A percentile compares a stretch with the other conserved stretches of the same genome.
Evolutionary conservation across 2,329 filamentous ascomycete genomes (phyloP).

Genomic region (Colletotrichum theobromicola): DNA sequence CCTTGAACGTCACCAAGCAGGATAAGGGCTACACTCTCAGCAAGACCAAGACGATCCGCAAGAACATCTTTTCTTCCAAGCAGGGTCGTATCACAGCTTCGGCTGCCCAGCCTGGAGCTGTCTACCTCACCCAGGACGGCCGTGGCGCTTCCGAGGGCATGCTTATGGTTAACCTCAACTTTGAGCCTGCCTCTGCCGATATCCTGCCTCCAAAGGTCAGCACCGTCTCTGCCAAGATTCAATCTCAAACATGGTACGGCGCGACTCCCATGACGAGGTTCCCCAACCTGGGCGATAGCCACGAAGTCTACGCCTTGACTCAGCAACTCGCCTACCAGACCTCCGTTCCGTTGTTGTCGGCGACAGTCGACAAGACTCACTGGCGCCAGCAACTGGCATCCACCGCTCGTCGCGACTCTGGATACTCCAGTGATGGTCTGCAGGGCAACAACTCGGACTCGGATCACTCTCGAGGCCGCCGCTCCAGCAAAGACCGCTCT

Average conservation of each 20-base stretch:
- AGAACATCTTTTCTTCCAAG: slow-evolving; percentile 57
- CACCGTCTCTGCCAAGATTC: slow-evolving; percentile 54
- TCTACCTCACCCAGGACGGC: slow-evolving; percentile 57
- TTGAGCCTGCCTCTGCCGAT: slow-evolving; percentile 49
- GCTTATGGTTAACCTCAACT: slow-evolving; percentile 51
- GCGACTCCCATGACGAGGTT: slow-evolving; percentile 48
- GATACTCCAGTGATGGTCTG: slow-evolving; percentile 52
- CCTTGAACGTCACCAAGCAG: slow-evolving; percentile 51
- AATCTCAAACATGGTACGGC: slow-evolving; percentile 58
- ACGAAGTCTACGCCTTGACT: slow-evolving; percentile 33
- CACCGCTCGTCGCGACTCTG: slow-evolving; percentile 53
- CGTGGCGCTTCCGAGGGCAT: slow-evolving; percentile 45
- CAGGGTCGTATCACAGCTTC: slow-evolving; percentile 53
- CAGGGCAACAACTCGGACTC: slow-evolving; percentile 39
- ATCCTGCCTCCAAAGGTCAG: slow-evolving; percentile 53
- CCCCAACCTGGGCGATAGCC: slow-evolving; percentile 55
- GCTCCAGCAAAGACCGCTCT: slow-evolving; percentile 16
- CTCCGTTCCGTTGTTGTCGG: slow-evolving; percentile 44
- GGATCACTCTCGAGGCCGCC: slow-evolving; percentile 27
- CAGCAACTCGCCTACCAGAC: slow-evolving; percentile 51
- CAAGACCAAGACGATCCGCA: slow-evolving; percentile 58
- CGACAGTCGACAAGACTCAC: slow-evolving; percentile 35
- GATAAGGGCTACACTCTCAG: slow-evolving; percentile 56
- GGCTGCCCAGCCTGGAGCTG: slow-evolving; percentile 50
- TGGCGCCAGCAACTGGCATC: slow-evolving; percentile 46